Conservation (phyloP, 129 eudicot species). For the Centella asiatica region DNA sequence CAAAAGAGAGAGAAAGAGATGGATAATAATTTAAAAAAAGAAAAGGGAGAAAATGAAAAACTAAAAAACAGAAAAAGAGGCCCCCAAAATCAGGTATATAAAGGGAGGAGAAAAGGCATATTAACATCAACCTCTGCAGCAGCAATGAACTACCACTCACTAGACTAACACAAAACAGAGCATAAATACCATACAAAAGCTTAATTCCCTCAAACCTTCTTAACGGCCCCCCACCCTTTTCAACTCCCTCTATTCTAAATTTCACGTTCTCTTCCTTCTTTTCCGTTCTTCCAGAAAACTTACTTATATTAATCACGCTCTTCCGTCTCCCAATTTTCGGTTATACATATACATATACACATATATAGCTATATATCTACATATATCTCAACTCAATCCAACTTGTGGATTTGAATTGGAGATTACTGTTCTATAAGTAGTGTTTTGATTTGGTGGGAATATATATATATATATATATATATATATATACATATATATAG, state of each 20-base stretch:
- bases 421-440: too few relatives aligned
- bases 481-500: neutral
- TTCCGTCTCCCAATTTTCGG: too few relatives aligned
- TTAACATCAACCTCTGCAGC: neutral
- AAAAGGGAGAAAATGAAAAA: neutral
- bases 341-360: too few relatives aligned
- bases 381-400: neutral
- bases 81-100: conserved; percentile 49
- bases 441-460: neutral
- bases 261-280: too few relatives aligned
- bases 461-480: neutral
- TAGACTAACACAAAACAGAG: neutral
- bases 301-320: too few relatives aligned
- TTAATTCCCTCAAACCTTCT: conserved; percentile 8
- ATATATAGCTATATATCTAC: too few relatives aligned
- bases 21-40: neutral
- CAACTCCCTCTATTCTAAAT: too few relatives aligned
- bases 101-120: conserved; percentile 17
- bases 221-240: too few relatives aligned
- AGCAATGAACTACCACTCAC: conserved; percentile 18
- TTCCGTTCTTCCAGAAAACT: too few relatives aligned
- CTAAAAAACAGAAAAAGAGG: too few relatives aligned
- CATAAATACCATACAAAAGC: neutral
- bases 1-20: too few relatives aligned
- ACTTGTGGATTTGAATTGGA: neutral